A percentile compares a stretch with the other conserved stretches of the same genome.
These are phyloP conservation scores for Entophlyctis helioformis DNA, from an alignment of 192 early-diverging fungal species.

Conservation along the genomic window DNA sequence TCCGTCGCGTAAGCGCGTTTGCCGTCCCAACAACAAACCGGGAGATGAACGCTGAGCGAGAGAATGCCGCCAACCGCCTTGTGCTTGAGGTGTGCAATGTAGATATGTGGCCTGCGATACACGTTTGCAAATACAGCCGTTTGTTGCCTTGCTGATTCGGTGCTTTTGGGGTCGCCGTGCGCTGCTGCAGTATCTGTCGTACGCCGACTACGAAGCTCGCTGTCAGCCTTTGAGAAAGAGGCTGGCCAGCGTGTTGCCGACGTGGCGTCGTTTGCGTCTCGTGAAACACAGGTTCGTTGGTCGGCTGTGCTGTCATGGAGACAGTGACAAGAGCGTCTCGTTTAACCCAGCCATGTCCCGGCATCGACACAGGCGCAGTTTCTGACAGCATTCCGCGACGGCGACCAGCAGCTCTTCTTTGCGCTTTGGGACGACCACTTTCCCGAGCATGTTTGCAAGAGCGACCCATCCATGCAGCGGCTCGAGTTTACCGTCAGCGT, in stretches of 20 bases:
- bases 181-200: too few species aligned
- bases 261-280: neutral
- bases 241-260: neutral
- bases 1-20: too few species aligned
- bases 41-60: too few species aligned
- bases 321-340: neutral
- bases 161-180: too few species aligned
- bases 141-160: too few species aligned
- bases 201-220: too few species aligned
- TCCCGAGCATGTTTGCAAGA: constrained; percentile 1
- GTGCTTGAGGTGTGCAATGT: too few species aligned
- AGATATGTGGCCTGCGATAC: too few species aligned
- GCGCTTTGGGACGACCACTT: constrained; percentile 34
- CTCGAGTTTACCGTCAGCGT: constrained; percentile 32
- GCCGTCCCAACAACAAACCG: too few species aligned
- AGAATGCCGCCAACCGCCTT: too few species aligned
- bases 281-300: neutral
- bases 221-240: too few species aligned
- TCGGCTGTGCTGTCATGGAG: neutral
- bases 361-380: constrained; percentile 17
- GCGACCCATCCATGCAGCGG: constrained; percentile 17
- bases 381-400: constrained; percentile 24
- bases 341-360: neutral
- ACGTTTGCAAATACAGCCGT: too few species aligned
- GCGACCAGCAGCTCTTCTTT: constrained; percentile 31